Base-by-base conservation (phyloP, 208 protist species). In the Phytomonas francai region DNA sequence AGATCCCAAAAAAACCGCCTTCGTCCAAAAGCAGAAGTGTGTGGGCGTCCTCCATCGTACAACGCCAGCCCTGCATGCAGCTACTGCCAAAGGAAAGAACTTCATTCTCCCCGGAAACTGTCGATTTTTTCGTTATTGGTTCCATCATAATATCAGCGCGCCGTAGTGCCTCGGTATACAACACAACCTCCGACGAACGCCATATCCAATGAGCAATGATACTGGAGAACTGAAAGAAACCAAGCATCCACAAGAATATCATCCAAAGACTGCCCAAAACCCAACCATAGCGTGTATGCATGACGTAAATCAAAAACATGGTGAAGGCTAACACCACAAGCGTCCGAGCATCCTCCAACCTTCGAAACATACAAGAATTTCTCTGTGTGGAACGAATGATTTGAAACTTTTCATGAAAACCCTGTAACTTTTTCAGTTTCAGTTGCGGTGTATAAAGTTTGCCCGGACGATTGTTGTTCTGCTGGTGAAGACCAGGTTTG, bases 41-140 rank as follows among this genome's bases (percentile, higher is more conserved):
- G 72, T 97, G 93, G 33, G 84, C 85, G 70, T 97, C 93, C 74
- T 97, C 91, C 93, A 97, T 97, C 22, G 74, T 76, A 16, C 90
- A 78, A 29, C 93, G 86, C 88, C 89, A 97, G 7, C 93, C 93
- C 67, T 97, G 91, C 90, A 95, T 95, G 67, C 76, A 85, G 65
- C 86, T 93, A 61, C 69, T 85, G 1, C 84, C 93, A 59, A 81
- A 93, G 4, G 62, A 68, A 14, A 94, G 62, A 61, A 68, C 80
- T 0, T 74, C 80, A 68, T 97, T 97, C 60, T 91, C 82, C 12
- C 77, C 81, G 9, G 27, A 67, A 1, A 80, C 70, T 0, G 88
- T 92, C 2, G 79, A 36, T 69, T 97, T 97, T 27, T 79, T 62
- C 34, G 69, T 79, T n/a, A 93, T 85, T 6, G 93, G 93, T 68